Conservation (phyloP, 495 filamentous ascomycete genomes). For the Rostrohypoxylon terebratum region DNA sequence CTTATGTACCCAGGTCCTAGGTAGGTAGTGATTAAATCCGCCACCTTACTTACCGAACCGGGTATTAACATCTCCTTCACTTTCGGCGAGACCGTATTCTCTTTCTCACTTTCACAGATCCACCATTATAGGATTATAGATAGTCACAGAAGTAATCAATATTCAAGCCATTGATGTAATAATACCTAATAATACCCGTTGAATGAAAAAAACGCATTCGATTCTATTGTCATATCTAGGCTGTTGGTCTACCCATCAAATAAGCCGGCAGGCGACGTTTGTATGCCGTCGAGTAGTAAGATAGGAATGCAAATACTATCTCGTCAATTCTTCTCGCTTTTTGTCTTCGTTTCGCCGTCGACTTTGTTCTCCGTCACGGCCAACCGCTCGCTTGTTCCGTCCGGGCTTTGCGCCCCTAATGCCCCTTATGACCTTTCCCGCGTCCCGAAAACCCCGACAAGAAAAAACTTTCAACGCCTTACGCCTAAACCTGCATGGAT, state of each 20-base stretch:
- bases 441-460: constrained; percentile 8
- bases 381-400: constrained; percentile 23
- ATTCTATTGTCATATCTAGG: constrained; percentile 45
- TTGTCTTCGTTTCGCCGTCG: constrained; percentile 30
- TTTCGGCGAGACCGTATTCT: not conserved
- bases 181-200: not conserved
- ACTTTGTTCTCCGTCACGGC: constrained; percentile 24
- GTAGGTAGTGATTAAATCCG: not conserved
- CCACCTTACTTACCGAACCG: not conserved
- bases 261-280: constrained; percentile 16
- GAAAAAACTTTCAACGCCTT: constrained; percentile 16
- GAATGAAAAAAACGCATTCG: constrained; percentile 35
- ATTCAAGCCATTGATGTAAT: not conserved
- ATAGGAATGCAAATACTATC: constrained; percentile 41
- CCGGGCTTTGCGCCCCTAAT: constrained; percentile 36
- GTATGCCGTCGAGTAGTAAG: constrained; percentile 19
- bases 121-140: not conserved
- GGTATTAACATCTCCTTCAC: not conserved
- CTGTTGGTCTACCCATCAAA: constrained; percentile 31
- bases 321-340: constrained; percentile 25
- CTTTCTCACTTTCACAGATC: too few species aligned
- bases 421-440: constrained; percentile 30
- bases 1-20: too few species aligned
- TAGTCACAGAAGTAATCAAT: not conserved
- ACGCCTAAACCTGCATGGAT: constrained; percentile 32